phyloP scores from a whole-genome alignment of 2,329 filamentous ascomycete genomes.

The Colletotrichum zoysiae region DNA sequence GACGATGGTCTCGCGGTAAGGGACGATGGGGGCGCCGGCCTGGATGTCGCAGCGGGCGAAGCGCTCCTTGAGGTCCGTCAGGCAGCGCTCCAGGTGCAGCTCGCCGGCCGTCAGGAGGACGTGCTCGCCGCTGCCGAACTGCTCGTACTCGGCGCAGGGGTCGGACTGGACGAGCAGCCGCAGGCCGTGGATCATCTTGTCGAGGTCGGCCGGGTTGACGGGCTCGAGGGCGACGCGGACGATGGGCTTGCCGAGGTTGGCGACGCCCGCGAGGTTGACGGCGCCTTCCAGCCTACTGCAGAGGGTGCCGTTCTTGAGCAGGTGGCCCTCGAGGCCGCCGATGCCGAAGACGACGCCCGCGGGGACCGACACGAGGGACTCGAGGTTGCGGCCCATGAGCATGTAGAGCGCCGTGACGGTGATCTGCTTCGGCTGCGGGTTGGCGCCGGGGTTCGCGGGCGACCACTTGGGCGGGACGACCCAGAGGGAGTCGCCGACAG shows the following conservation, averaged over 20 bases:
- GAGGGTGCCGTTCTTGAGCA: slow-evolving; percentile 95
- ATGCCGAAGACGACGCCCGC: slow-evolving; percentile 97
- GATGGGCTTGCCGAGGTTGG: slow-evolving; percentile 85
- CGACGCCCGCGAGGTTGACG: slow-evolving; percentile 90
- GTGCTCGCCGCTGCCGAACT: slow-evolving; percentile 92
- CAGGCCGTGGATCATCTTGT: slow-evolving; percentile 94
- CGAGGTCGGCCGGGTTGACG: slow-evolving; percentile 86
- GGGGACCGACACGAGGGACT: slow-evolving; percentile 85
- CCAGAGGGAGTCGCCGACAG: slow-evolving; percentile 90
- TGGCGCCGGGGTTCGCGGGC: slow-evolving; percentile 78
- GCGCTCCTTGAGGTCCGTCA: slow-evolving; percentile 92
- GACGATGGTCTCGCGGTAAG: slow-evolving; percentile 93
- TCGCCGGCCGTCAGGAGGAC: slow-evolving; percentile 95
- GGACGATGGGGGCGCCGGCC: slow-evolving; percentile 92
- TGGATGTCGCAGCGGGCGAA: slow-evolving; percentile 97
- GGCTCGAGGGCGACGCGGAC: slow-evolving; percentile 97
- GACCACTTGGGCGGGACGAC: slow-evolving; percentile 95
- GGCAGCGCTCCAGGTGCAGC: slow-evolving; percentile 90
- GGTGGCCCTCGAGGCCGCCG: slow-evolving; percentile 88
- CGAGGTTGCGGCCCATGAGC: slow-evolving; percentile 92
- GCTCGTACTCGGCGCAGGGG: slow-evolving; percentile 95
- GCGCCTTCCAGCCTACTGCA: slow-evolving; percentile 89
- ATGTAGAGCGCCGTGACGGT: slow-evolving; percentile 91
- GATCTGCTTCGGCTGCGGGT: slow-evolving; percentile 82
- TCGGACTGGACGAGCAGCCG: slow-evolving; percentile 92